Conservation (phyloP, 2,329 filamentous ascomycete species). For the Fusarium sp. region DNA sequence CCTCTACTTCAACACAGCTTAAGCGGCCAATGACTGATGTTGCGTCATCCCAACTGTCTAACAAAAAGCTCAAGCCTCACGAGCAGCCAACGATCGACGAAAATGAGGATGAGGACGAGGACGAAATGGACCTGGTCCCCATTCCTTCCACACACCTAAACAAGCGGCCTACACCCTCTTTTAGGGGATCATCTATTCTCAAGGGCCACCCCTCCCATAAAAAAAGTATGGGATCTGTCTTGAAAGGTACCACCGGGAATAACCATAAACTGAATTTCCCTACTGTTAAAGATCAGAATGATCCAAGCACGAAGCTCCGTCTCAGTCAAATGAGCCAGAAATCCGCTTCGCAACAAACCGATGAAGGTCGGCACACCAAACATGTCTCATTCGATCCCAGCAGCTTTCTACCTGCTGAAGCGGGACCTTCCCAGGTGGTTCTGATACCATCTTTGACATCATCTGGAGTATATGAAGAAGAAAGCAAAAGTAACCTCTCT, state of each 20-base stretch:
- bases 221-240: background rate
- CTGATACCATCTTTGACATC: slow-evolving; percentile 29
- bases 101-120: background rate
- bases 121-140: slow-evolving; percentile 25
- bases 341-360: slow-evolving; percentile 61
- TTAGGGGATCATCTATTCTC: slow-evolving; percentile 1
- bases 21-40: slow-evolving; percentile 22
- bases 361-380: slow-evolving; percentile 45
- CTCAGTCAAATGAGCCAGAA: slow-evolving; percentile 71
- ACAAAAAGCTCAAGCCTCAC: slow-evolving; percentile 14
- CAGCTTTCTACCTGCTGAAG: slow-evolving; percentile 13
- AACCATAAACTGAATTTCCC: slow-evolving; percentile 69
- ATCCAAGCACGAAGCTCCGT: slow-evolving; percentile 70
- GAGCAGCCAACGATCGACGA: background rate
- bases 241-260: slow-evolving; percentile 43
- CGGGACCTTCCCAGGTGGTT: slow-evolving; percentile 9
- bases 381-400: slow-evolving; percentile 39
- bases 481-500: slow-evolving; percentile 6
- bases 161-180: slow-evolving; percentile 1
- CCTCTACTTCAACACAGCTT: slow-evolving; percentile 4
- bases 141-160: slow-evolving; percentile 6
- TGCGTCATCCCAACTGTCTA: background rate
- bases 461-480: slow-evolving; percentile 12
- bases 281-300: slow-evolving; percentile 80
- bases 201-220: slow-evolving; percentile 4